These are phyloP conservation scores for Ilex paraguariensis DNA, from an alignment of 305 asterid species.

Conservation along the genomic window DNA sequence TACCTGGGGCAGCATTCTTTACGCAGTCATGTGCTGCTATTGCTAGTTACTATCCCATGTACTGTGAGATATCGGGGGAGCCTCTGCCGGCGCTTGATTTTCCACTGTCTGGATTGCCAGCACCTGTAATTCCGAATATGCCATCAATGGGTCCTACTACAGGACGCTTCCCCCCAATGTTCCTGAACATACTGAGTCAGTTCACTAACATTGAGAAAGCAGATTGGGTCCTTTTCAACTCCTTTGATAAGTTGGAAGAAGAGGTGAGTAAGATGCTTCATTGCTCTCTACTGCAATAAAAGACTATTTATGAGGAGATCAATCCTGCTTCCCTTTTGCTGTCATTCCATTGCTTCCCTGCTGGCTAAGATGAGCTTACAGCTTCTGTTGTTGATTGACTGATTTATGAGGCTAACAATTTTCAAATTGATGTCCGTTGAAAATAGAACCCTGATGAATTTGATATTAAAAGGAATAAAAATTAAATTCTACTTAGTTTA, in stretches of 20 bases:
- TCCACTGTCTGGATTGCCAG: slow-evolving; percentile 13
- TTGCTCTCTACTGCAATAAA: too few species aligned
- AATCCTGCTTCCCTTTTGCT: too few species aligned
- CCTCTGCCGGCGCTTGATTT: not conserved
- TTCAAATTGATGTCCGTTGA: too few species aligned
- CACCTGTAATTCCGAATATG: slow-evolving; percentile 34
- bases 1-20: slow-evolving; percentile 42
- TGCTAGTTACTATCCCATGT: slow-evolving; percentile 43
- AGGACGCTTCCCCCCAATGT: slow-evolving; percentile 38
- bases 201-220: slow-evolving; percentile 22
- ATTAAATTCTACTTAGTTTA: too few species aligned
- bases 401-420: too few species aligned
- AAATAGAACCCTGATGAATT: too few species aligned
- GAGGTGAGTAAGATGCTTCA: slow-evolving; percentile 27
- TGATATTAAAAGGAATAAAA: too few species aligned
- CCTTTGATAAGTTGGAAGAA: slow-evolving; percentile 44
- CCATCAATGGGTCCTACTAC: slow-evolving; percentile 46
- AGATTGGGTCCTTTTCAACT: slow-evolving; percentile 46
- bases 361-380: too few species aligned
- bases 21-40: slow-evolving; percentile 61
- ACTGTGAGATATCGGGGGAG: slow-evolving; percentile 36
- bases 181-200: slow-evolving; percentile 35
- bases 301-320: too few species aligned
- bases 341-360: too few species aligned
- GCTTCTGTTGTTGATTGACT: too few species aligned